phyloP scores from a whole-genome alignment of 352 stramenopile species.

The Pelagophyceae sp. region DNA sequence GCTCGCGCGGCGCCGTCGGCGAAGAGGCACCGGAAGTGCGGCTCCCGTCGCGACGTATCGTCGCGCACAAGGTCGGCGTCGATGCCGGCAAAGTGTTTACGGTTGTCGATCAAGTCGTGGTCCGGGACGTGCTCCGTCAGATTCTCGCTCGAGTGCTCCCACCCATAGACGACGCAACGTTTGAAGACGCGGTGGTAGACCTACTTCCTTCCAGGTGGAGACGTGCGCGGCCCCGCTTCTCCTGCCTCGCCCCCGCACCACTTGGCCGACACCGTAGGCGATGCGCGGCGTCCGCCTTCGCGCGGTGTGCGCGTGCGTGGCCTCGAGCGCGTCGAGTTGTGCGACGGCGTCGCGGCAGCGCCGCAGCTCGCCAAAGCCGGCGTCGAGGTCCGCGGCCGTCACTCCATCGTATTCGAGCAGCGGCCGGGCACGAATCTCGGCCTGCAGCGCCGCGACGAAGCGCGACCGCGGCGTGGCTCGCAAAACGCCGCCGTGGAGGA shows the following conservation, averaged over 20 bases:
- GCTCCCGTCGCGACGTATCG: background rate
- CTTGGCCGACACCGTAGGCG: background rate
- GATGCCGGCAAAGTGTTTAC: background rate
- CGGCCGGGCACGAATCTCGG: too few relatives aligned
- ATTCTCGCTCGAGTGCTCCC: background rate
- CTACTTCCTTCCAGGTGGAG: too few relatives aligned
- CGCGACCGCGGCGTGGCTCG: background rate
- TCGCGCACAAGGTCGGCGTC: background rate
- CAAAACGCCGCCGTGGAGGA: background rate
- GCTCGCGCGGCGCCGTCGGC: background rate
- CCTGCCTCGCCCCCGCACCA: too few relatives aligned
- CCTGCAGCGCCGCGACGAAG: background rate
- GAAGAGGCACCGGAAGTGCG: slow-evolving; percentile 5
- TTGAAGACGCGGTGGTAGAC: background rate
- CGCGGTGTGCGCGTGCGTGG: background rate
- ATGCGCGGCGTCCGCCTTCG: background rate
- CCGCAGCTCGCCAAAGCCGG: background rate
- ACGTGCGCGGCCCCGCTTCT: too few relatives aligned
- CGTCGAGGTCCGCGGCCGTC: background rate
- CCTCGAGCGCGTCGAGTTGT: background rate
- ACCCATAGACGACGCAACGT: background rate
- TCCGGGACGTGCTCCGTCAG: background rate
- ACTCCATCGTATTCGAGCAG: background rate
- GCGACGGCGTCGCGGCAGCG: background rate
- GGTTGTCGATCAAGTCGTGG: background rate